Evolutionary conservation across 257 asterid genomes (phyloP).

Genomic region (Solanum lycopersicoides): DNA sequence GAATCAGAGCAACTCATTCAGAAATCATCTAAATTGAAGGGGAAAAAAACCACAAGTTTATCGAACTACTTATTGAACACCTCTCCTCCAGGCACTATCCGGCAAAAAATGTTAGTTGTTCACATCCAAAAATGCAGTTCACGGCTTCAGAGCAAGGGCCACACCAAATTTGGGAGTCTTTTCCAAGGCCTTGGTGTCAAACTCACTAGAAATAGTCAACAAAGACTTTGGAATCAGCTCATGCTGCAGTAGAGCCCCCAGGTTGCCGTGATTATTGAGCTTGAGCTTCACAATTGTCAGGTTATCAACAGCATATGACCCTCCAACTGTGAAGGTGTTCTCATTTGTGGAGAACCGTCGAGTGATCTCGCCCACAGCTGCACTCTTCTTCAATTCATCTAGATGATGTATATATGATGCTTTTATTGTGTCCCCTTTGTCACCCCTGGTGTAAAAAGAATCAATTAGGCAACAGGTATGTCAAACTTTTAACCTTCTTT

Average conservation of each 20-base stretch:
- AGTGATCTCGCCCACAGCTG: constrained; percentile 59
- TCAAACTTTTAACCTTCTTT: background rate
- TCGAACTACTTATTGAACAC: constrained; percentile 26
- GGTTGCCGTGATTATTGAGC: constrained; percentile 69
- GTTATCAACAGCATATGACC: constrained; percentile 52
- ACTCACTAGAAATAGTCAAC: constrained; percentile 62
- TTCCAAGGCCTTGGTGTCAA: constrained; percentile 77
- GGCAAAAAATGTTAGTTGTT: background rate
- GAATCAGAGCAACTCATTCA: constrained; percentile 6
- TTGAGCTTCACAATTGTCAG: constrained; percentile 50
- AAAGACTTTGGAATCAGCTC: constrained; percentile 53
- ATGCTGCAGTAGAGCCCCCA: constrained; percentile 65
- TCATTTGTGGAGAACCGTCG: constrained; percentile 68
- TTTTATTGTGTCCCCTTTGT: constrained; percentile 68
- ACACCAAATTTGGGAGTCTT: constrained; percentile 66
- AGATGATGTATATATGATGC: constrained; percentile 54
- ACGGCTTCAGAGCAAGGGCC: constrained; percentile 61
- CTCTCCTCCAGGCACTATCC: constrained; percentile 15
- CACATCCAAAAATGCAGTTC: constrained; percentile 7
- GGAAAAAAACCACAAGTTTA: constrained; percentile 3
- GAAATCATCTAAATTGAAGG: constrained; percentile 5
- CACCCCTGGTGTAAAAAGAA: constrained; percentile 27
- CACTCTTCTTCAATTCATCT: constrained; percentile 41
- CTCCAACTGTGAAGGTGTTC: constrained; percentile 77
- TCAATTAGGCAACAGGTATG: background rate